Evolutionary conservation across 1,284 basidiomycete species (phyloP).

Genomic region (Pseudozyma pruni): DNA sequence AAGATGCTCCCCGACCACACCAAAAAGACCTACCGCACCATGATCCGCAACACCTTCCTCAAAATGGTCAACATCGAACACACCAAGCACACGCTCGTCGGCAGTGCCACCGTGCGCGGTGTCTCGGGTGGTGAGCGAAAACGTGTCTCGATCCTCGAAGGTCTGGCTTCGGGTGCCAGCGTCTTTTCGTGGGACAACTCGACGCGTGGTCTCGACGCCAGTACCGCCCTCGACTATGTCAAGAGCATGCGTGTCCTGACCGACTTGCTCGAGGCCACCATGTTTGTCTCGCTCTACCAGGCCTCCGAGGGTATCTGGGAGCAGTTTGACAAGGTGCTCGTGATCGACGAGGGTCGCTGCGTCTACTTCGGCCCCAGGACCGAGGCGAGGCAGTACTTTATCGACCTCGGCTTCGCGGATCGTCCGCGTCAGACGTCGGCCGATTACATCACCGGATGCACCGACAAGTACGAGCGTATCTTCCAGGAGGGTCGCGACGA

Average conservation of each 20-base stretch:
- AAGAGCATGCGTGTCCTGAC: conserved; percentile 80
- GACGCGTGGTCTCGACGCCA: conserved; percentile 81
- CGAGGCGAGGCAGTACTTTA: conserved; percentile 58
- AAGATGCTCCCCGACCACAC: conserved; percentile 70
- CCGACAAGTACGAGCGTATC: conserved; percentile 52
- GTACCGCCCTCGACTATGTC: conserved; percentile 81
- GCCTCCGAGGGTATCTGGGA: conserved; percentile 69
- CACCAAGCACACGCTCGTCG: conserved; percentile 78
- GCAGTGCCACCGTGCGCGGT: conserved; percentile 80
- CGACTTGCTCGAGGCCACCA: conserved; percentile 79
- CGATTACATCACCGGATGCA: conserved; percentile 61
- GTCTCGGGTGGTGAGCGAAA: conserved; percentile 74
- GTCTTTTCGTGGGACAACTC: conserved; percentile 79
- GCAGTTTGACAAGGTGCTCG: conserved; percentile 72
- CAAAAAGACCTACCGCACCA: conserved; percentile 70
- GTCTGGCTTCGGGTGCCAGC: conserved; percentile 72
- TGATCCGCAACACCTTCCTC: conserved; percentile 72
- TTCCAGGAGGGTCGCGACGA: conserved; percentile 78
- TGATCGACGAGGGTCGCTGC: conserved; percentile 64
- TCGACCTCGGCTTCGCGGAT: conserved; percentile 67
- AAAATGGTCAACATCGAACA: conserved; percentile 81
- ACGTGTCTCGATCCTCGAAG: conserved; percentile 80
- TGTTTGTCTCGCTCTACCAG: conserved; percentile 85
- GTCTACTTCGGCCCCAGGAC: conserved; percentile 63
- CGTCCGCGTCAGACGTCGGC: conserved; percentile 76